Conservation (phyloP, 495 filamentous ascomycete species). For the Podospora sp. region DNA sequence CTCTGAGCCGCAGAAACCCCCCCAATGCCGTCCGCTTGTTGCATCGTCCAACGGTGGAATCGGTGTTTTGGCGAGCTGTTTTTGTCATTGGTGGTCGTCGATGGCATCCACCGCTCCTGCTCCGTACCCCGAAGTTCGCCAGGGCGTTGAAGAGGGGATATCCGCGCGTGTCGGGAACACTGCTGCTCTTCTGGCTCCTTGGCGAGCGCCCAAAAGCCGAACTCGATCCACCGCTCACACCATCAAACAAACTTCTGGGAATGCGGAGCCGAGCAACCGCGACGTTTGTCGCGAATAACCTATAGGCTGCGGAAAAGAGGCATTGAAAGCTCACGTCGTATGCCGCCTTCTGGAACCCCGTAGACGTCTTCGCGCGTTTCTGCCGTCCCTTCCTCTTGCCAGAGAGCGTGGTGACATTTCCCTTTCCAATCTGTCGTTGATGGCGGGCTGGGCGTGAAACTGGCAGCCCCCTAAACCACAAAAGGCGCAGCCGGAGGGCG, state of each 20-base stretch:
- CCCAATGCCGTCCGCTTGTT: constrained; percentile 15
- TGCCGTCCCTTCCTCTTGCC: neutral
- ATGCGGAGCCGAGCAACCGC: constrained; percentile 30
- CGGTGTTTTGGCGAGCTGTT: constrained; percentile 15
- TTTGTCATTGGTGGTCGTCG: constrained; percentile 6
- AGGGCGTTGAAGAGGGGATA: neutral
- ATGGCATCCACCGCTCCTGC: neutral
- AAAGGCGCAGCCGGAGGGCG: neutral
- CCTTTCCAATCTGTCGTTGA: neutral
- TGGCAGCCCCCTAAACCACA: constrained; percentile 8
- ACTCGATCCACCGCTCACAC: neutral
- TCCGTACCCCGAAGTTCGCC: neutral
- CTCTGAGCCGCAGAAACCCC: constrained; percentile 6
- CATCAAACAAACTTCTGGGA: constrained; percentile 1
- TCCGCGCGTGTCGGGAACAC: neutral
- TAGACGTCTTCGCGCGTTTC: neutral
- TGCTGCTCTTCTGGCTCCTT: neutral
- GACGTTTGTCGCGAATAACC: constrained; percentile 15
- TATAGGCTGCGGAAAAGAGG: constrained; percentile 15
- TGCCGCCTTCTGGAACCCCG: constrained; percentile 5
- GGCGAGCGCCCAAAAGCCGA: neutral
- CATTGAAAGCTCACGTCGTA: constrained; percentile 9
- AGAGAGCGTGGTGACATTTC: neutral
- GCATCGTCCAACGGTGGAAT: constrained; percentile 13
- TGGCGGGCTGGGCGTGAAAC: neutral